These are phyloP conservation scores for Tilletiopsis washingtonensis DNA, from an alignment of 1,284 basidiomycete genomes.

Conservation along the genomic window DNA sequence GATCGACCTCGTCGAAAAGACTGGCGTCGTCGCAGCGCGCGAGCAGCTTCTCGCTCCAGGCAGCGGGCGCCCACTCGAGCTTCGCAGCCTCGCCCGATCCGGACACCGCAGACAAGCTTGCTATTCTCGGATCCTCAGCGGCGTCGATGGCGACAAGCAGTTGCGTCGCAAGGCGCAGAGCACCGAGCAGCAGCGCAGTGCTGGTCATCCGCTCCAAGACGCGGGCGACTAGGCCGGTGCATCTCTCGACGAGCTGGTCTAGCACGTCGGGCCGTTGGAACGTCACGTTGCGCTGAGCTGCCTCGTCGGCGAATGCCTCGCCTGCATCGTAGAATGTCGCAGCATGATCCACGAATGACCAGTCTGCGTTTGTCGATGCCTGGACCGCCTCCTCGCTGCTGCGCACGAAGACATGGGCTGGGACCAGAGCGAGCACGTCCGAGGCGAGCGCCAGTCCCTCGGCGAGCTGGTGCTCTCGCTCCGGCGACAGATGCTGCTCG, in stretches of 20 bases:
- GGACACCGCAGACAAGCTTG: no score
- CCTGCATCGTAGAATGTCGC: constrained; percentile 3
- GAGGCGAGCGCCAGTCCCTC: constrained; percentile 23
- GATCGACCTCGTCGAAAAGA: constrained; percentile 22
- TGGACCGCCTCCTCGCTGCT: background rate
- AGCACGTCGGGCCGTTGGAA: constrained; percentile 5
- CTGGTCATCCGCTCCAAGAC: no score
- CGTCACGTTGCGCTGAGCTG: constrained; percentile 4
- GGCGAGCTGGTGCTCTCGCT: background rate
- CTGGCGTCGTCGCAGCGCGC: constrained; percentile 10
- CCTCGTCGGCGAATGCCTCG: background rate
- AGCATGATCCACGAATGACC: constrained; percentile 1
- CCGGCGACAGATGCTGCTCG: constrained; percentile 3
- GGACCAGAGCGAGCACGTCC: constrained; percentile 25
- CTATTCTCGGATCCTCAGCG: background rate
- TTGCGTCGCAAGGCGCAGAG: no score
- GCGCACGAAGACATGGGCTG: constrained; percentile 27
- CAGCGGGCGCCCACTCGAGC: constrained; percentile 17
- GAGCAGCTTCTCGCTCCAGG: constrained; percentile 12
- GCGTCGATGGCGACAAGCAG: background rate
- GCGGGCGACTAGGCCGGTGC: no score
- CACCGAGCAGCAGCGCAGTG: no score
- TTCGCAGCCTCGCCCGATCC: no score
- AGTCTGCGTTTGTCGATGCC: background rate
- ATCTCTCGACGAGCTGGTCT: constrained; percentile 1